Evolutionary conservation across 306 rosid species (phyloP), one percentile per base, ranked within the genome.

Genomic region (Trifolium repens): DNA sequence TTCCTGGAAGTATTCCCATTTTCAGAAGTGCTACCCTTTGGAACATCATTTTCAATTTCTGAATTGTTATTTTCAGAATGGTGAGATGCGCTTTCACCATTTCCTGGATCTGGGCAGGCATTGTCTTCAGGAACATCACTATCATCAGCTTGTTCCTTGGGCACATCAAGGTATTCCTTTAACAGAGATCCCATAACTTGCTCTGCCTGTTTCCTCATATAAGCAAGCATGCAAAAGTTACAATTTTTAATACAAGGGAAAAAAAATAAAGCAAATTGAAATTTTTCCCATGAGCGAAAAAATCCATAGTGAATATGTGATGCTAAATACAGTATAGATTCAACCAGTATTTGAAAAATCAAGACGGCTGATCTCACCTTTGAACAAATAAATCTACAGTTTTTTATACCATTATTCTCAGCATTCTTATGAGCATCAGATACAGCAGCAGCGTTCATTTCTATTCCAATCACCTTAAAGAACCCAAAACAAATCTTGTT

Each of bases 401-500:
- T 96, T 61, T 84, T 87, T 73, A 96, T 90, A 84, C 93, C 98
- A 83, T 96, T 96, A 79, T 88, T 85, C 83, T 96, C 98, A 42
- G 97, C 96, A 74, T 96, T 96, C 87, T 92, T 89, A 52, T 78
- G 84, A 67, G 97, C 99, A 74, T 92, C 98, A 74, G 88, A 87
- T 74, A 94, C 90, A 1, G 99, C 96, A 77, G 99, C 92, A 65
- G 96, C 92, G 46, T 94, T 92, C 97, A 94, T 92, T 89, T 94
- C 99, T 80, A 94, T 85, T 47, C 99, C 99, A 85, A 94, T 77
- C 82, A 94, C 99, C 99, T 96, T 88, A 11, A 54, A 84, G 24
- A 65, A 69, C 63, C 24, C 52, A 19, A 49, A 53, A 54, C 52
- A 78, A 80, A 79, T 63, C 61, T 65, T 30, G 53, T 13, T 82